Base-by-base conservation (phyloP, 306 rosid species). In the Castanospermum australe region DNA sequence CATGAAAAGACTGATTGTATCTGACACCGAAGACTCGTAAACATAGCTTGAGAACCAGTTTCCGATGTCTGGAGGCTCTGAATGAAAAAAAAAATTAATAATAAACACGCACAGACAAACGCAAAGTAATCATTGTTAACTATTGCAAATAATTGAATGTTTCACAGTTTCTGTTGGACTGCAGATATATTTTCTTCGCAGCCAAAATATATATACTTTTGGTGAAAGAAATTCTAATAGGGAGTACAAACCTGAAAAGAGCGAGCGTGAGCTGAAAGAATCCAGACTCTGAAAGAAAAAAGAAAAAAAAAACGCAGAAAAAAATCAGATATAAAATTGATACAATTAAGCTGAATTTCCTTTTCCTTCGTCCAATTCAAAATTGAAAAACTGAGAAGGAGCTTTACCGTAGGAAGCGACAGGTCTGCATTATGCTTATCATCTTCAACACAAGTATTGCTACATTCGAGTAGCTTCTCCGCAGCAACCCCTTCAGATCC, bases 11-110 rank as follows among this genome's bases (percentile, higher is more conserved):
- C 84, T 80, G 22, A 45, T 76, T 9, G 87, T 64, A 38, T 81
- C 84, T 39, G 78, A 54, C 10, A 33, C 38, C 30, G 87, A 89
- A 67, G 98, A 91, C 56, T 91, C 99, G 1, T 92, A 91, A 21
- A 3, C 86, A 55, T 92, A 92, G 88, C 94, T 95, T 2, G 86
- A 78, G 70, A 86, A 90, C 99, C 97, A 92, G 86, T 88, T 88
- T 84, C 85, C 80, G 84, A 94, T 70, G 72, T 94, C 89, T 32
- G 84, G 82, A 63, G 90, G 98, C 86, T 91, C 99, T 95, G 80
- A 56, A 32, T 52, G 2, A 59, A 22, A 1, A 17, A 55, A 35
- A 24, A 57, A 25, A n/a, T n/a, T n/a, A n/a, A n/a, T n/a, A 25
- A 67, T 32, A 42, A 14, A 41, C 20, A 51, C 4, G 13, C 2